phyloP scores from a whole-genome alignment of 176 grass and related monocot genomes.

The Zea luxurians region DNA sequence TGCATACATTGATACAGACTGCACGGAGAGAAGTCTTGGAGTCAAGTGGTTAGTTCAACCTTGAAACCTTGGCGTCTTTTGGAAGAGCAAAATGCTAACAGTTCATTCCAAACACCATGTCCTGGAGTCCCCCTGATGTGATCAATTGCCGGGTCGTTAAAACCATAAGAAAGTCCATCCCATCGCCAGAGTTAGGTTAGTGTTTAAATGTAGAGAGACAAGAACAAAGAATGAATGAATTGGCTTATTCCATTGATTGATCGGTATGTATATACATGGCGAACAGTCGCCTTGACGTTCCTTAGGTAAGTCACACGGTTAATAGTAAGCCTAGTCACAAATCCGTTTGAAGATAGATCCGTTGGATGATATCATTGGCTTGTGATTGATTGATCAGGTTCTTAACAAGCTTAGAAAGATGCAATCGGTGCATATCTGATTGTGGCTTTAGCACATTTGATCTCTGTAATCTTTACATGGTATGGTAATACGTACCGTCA shows the following conservation, averaged over 20 bases:
- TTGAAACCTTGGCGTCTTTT: not conserved
- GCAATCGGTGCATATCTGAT: too few relatives aligned
- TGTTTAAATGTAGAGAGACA: not conserved
- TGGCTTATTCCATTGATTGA: not conserved
- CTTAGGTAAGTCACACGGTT: too few relatives aligned
- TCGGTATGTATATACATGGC: too few relatives aligned
- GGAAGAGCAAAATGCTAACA: conserved; percentile 17
- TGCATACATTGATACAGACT: conserved; percentile 67
- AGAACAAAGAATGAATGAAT: not conserved
- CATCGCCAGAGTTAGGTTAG: conserved; percentile 9
- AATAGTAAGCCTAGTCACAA: too few relatives aligned
- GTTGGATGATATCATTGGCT: too few relatives aligned
- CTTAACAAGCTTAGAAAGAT: too few relatives aligned
- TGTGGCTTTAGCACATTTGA: too few relatives aligned
- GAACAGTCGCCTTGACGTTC: too few relatives aligned
- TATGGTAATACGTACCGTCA: too few relatives aligned
- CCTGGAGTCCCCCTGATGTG: not conserved
- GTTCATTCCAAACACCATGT: conserved; percentile 14
- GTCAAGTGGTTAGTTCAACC: conserved; percentile 43
- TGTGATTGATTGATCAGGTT: too few relatives aligned
- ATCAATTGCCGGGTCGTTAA: not conserved
- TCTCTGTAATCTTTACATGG: too few relatives aligned
- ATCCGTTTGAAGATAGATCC: too few relatives aligned
- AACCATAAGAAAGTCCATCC: conserved; percentile 1
- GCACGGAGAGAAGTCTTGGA: conserved; percentile 74